Base-by-base conservation (phyloP, 2,329 filamentous ascomycete species). In the Monascus ruber region DNA sequence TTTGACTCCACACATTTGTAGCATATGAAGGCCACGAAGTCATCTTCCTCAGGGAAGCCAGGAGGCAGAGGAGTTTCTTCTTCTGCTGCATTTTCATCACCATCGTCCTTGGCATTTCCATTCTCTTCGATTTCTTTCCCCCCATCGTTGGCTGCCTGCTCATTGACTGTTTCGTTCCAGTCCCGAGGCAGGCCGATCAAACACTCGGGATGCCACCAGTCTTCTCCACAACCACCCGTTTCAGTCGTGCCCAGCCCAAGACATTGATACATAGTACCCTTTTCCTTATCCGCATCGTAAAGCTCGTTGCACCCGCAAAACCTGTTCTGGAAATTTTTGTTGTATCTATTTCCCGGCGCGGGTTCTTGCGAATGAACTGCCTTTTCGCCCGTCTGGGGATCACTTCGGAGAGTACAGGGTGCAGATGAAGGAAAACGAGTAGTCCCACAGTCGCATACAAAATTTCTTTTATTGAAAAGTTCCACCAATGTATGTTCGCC, bases 231-330 rank as follows among this genome's bases (percentile, higher is more conserved):
- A 4, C 88, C 89, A 10, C 88, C 88, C 1, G 81, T 80, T 48
- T 89, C 83, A 8, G 76, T 72, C 0, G 78, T 82, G 1, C 86
- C 87, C 1, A 96, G 68, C 0, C 89, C 89, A 2, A 96, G 62
- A 56, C 91, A 98, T 61, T 98, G 91, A 51, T 93, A 98, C 91
- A 98, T 98, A 31, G 88, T 96, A 0, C 89, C 89, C 51, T 89
- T 93, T 59, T 98, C 87, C 56, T 84, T 73, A 35, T 89, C 76
- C 0, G 89, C 79, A 57, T 95, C 83, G 57, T 98, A 98, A 43
- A 88, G 78, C 53, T 88, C 82, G 26, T 76, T 76, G 55, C 91
- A 98, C 2, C 83, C 85, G 59, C 91, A 98, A 65, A 98, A 98
- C 34, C 73, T 76, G 54, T 96, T 96, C 49, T 77, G 74, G 54